Conservation (phyloP, 2,329 filamentous ascomycete genomes). For the Rosellinia necatrix region DNA sequence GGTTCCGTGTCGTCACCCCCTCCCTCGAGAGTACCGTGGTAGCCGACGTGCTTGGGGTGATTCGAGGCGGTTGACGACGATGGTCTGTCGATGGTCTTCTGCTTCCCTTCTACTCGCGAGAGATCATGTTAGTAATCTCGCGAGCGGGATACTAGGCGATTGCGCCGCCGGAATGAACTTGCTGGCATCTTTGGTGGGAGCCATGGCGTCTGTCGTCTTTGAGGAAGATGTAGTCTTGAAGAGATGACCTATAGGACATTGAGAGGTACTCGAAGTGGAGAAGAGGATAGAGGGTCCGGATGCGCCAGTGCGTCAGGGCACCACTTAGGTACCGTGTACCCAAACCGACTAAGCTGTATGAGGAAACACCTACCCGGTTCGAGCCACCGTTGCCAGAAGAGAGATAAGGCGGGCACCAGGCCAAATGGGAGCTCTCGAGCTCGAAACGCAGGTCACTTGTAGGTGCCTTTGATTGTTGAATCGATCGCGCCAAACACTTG, state of each 20-base stretch:
- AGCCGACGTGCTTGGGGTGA: constrained; percentile 64
- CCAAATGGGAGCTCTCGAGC: constrained; percentile 1
- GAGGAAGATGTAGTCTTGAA: constrained; percentile 12
- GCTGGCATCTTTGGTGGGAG: constrained; percentile 48
- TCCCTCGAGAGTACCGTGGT: no score
- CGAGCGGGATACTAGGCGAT: not conserved
- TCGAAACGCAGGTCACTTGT: not conserved
- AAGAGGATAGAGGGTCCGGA: no score
- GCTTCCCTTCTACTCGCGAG: constrained; percentile 59
- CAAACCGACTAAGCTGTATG: constrained; percentile 12
- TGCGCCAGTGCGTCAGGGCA: no score
- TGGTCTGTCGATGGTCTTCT: constrained; percentile 72
- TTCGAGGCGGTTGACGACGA: constrained; percentile 66
- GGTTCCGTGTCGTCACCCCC: no score
- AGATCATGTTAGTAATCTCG: constrained; percentile 4
- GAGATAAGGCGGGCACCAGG: no score
- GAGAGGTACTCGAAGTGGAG: no score
- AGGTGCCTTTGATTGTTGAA: no score
- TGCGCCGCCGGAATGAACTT: constrained; percentile 20
- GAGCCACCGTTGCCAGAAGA: constrained; percentile 23
- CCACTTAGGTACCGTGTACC: not conserved
- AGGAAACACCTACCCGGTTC: constrained; percentile 8
- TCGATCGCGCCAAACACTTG: not conserved
- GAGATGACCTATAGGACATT: no score
- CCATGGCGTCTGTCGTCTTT: constrained; percentile 32